Evolutionary conservation across 2,329 filamentous ascomycete genomes (phyloP).

Genomic region (Ascochyta clinopodiicola): DNA sequence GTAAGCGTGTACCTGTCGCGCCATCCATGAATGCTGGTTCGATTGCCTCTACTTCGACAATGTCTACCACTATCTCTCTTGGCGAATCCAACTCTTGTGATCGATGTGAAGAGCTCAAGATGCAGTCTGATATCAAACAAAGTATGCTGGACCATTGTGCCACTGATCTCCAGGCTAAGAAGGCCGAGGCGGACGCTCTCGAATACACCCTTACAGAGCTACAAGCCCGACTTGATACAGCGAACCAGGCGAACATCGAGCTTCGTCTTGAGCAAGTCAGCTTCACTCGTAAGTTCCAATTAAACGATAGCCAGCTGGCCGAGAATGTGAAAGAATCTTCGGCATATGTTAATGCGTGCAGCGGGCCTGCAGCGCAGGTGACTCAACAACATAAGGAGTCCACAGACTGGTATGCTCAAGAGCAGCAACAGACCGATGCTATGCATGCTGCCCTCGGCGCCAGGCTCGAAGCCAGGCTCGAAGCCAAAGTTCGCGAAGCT

Average conservation of each 20-base stretch:
- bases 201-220: background rate
- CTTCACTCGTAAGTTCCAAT: background rate
- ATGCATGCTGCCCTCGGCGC: background rate
- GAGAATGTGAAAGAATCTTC: background rate
- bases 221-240: background rate
- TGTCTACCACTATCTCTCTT: background rate
- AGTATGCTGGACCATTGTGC: constrained; percentile 2
- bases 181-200: background rate
- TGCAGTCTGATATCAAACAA: constrained; percentile 7
- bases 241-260: background rate
- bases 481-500: background rate
- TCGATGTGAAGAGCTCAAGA: constrained; percentile 5
- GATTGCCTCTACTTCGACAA: no score
- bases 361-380: background rate
- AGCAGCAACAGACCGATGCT: background rate
- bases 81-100: background rate
- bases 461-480: background rate
- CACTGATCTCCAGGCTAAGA: background rate
- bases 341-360: background rate
- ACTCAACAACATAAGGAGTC: background rate
- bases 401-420: background rate
- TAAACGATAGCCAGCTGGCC: background rate
- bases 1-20: background rate
- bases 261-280: background rate
- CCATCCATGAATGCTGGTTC: background rate